A percentile compares a stretch with the other conserved stretches of the same genome.
Evolutionary conservation across 176 grass and related monocot genomes (phyloP).

Genomic region (Rhynchospora pubera): DNA sequence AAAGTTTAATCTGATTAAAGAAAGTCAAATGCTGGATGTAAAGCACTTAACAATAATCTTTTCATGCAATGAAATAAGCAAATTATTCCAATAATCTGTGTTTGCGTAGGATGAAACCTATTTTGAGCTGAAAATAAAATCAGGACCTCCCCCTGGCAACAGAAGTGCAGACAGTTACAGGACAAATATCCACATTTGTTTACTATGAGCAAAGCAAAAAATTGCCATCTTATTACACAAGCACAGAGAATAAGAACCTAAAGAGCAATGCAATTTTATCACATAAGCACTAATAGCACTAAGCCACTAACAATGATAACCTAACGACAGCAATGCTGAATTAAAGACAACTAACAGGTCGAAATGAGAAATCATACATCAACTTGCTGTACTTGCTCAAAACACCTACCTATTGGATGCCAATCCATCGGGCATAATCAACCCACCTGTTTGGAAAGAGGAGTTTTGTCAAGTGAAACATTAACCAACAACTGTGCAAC

Average conservation of each 20-base stretch:
- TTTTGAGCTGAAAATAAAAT: neutral
- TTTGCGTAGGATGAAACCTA: neutral
- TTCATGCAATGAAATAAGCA: neutral
- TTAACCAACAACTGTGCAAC: constrained; percentile 1
- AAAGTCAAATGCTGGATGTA: too few species aligned
- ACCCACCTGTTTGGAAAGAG: constrained; percentile 62
- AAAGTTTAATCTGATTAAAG: too few species aligned
- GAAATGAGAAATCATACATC: neutral
- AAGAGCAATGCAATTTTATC: neutral
- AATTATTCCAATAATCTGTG: neutral
- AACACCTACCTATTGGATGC: constrained; percentile 45
- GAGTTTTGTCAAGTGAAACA: constrained; percentile 15
- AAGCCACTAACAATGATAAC: neutral
- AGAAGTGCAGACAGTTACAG: neutral
- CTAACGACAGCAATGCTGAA: neutral
- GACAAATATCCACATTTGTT: neutral
- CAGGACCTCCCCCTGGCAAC: neutral
- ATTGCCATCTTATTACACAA: neutral
- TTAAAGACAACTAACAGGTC: neutral
- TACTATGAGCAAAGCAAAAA: neutral
- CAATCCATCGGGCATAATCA: constrained; percentile 65
- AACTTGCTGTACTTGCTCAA: neutral
- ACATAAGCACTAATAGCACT: too few species aligned
- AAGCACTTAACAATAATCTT: neutral
- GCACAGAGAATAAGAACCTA: too few species aligned